Evolutionary conservation across 495 filamentous ascomycete species (phyloP), one percentile per base, ranked within the genome.

Genomic region (Copromyces sp.): DNA sequence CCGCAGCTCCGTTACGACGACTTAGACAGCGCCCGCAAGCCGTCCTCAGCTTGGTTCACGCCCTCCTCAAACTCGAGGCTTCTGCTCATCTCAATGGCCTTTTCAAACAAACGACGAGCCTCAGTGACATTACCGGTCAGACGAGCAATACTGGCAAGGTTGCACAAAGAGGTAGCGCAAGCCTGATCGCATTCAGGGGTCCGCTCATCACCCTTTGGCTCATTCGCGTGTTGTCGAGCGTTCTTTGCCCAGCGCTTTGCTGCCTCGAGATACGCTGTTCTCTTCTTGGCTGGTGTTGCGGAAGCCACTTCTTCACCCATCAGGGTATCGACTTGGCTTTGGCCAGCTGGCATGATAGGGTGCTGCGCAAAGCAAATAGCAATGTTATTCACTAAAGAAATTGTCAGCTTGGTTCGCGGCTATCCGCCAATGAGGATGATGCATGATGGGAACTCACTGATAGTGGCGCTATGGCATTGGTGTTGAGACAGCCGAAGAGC

Each of bases 161-260:
- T 97, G 79, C 92, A 89, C 47, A 90, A 90, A n/a, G 95, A 92
- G 11, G 88, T 90, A 0, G 90, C 91, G 79, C 95, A 98, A 16
- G 89, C 92, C n/a, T 89, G 75, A 82, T 97, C 93, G 78, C 95
- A 98, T 78, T 96, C 92, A 39, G 90, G 86, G 5, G 89, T 93
- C 65, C 91, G 83, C n/a, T 90, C 77, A 8, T 85, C 83, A 24
- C 81, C 83, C 16, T 77, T 76, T 14, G 83, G 78, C 40, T 82
- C 82, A 20, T 77, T 82, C 1, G 88, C 86, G 40, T 92, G 83
- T 32, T 85, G 84, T 11, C 93, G 77, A n/a, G 94, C 88, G 77
- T 93, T 94, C 16, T 86, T 78, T 0, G 92, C 92, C 94, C 94
- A 97, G 47, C 86, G 82, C 3, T 83, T 84, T 4, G 92, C 92